A percentile compares a stretch with the other conserved stretches of the same genome.
These are phyloP conservation scores for Perilla frutescens DNA, from an alignment of 257 asterid species.

Conservation along the genomic window DNA sequence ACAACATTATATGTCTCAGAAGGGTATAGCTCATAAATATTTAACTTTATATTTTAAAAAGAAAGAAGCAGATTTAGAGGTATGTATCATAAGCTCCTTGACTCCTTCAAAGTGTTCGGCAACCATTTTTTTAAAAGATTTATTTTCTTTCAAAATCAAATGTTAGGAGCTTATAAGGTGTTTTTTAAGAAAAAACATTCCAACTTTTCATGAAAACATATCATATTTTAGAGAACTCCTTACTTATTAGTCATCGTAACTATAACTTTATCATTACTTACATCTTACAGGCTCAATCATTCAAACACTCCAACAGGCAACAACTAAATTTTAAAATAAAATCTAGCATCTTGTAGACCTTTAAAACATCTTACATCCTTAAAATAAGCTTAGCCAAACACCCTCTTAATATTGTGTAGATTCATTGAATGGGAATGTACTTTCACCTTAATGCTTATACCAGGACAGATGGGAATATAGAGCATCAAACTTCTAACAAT, in stretches of 20 bases:
- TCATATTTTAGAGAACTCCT: background rate
- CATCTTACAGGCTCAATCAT: background rate
- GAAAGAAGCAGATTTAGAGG: background rate
- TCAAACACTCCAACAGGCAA: background rate
- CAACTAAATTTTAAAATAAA: background rate
- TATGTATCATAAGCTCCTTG: background rate
- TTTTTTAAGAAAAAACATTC: background rate
- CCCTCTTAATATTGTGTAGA: slow-evolving; percentile 10
- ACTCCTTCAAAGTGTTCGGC: background rate
- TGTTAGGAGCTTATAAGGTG: background rate
- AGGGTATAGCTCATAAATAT: slow-evolving; percentile 22
- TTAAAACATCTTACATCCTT: background rate
- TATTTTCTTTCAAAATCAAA: background rate
- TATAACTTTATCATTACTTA: background rate
- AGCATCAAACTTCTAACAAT: slow-evolving; percentile 30
- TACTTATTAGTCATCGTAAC: background rate
- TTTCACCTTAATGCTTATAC: slow-evolving; percentile 3
- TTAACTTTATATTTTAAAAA: slow-evolving; percentile 26
- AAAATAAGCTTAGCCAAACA: background rate
- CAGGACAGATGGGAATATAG: slow-evolving; percentile 12
- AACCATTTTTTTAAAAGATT: background rate
- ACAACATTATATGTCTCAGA: slow-evolving; percentile 40
- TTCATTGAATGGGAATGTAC: background rate
- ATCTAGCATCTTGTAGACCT: background rate
- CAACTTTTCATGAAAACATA: background rate